These are phyloP conservation scores for Chaetomium globosum DNA, from an alignment of 2,329 filamentous ascomycete species.

Conservation along the genomic window DNA sequence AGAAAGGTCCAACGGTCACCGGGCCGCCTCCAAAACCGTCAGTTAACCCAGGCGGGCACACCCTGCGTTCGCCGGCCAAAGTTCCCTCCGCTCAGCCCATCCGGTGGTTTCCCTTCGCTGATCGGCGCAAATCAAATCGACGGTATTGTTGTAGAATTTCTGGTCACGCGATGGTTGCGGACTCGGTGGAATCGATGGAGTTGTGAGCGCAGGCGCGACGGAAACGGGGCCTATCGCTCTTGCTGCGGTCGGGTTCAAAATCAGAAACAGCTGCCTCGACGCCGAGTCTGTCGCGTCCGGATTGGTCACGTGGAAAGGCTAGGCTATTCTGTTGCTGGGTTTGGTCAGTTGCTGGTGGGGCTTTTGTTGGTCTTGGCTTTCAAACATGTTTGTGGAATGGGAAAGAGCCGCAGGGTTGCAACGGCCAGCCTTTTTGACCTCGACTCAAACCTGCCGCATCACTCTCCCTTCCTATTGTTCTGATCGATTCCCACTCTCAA, in stretches of 20 bases:
- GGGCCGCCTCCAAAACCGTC: neutral
- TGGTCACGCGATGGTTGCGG: neutral
- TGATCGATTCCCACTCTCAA: neutral
- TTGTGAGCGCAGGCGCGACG: constrained; percentile 13
- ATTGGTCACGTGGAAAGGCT: constrained; percentile 27
- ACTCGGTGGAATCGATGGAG: constrained; percentile 23
- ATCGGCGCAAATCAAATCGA: constrained; percentile 13
- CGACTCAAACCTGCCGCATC: neutral
- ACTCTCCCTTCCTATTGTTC: constrained; percentile 15
- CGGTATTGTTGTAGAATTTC: neutral
- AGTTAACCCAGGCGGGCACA: constrained; percentile 29
- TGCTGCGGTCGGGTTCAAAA: constrained; percentile 29
- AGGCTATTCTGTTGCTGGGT: neutral
- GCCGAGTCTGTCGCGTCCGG: constrained; percentile 32
- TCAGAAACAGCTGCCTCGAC: constrained; percentile 22
- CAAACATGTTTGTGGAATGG: constrained; percentile 11
- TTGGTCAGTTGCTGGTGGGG: neutral
- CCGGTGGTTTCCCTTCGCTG: constrained; percentile 21
- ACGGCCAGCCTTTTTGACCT: constrained; percentile 17
- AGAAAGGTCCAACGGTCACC: neutral
- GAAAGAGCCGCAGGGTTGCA: constrained; percentile 21
- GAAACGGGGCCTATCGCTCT: constrained; percentile 4
- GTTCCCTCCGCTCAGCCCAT: constrained; percentile 38
- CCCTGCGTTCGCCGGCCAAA: constrained; percentile 42
- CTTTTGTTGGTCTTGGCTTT: neutral